Evolutionary conservation across 2,329 filamentous ascomycete species (phyloP), one percentile per base, ranked within the genome.

Genomic region (Ophiosphaerella korrae): DNA sequence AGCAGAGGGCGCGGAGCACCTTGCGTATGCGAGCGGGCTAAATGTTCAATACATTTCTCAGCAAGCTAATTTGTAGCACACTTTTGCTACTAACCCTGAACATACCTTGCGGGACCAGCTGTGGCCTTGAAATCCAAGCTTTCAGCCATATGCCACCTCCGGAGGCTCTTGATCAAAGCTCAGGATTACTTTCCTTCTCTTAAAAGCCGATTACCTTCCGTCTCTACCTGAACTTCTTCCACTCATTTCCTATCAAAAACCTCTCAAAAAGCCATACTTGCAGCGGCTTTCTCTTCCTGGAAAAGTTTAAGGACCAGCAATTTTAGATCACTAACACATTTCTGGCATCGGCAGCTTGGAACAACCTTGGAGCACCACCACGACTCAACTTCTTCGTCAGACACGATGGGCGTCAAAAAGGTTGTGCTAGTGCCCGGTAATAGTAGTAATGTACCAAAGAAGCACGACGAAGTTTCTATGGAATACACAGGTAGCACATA

Each of bases 401-500:
- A 29, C 53, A 67, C 35, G 16, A 81, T 81, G 79, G 76, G 75
- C 74, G 89, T 96, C 68, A 82, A 79, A 52, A 95, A 91, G 81
- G 82, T 80, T 42, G 75, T 83, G 57, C 73, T 87, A 64, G 69
- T 76, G 32, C 75, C 82, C 57, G 92, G 93, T 68, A 81, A 82
- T 67, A 78, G 79, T 50, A 80, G 81, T 50, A 73, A 85, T 66
- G 79, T 75, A 59, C 89, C 93, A 50, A 70, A 76, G 60, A 66
- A 70, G 13, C 88, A 90, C 60, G 86, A 97, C 73, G 84, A 77
- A 23, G 90, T 97, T 68, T 84, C 83, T 69, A 96, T 97, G 71
- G 85, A 94, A 77, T 97, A 97, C 82, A 94, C 88, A 36, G 94
- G 70, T 71, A 64, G 40, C 40, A 48, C 34, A 11, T 38, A 48